These are phyloP conservation scores for Solanum neorickii DNA, from an alignment of 257 asterid species.

Conservation along the genomic window DNA sequence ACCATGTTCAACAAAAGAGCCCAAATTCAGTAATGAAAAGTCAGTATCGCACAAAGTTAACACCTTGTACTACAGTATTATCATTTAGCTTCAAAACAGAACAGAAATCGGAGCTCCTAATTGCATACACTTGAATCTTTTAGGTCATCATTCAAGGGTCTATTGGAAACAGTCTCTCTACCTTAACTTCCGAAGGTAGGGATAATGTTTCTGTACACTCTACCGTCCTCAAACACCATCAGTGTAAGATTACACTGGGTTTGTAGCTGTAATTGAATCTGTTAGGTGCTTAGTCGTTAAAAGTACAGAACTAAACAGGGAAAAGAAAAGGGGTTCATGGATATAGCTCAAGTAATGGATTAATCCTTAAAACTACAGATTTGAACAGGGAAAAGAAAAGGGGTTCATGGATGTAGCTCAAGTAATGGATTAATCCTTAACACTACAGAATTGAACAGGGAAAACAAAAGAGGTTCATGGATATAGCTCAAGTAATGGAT, in stretches of 20 bases:
- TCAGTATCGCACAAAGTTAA: background rate
- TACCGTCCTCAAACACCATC: background rate
- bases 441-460: too few relatives aligned
- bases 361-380: background rate
- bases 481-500: too few relatives aligned
- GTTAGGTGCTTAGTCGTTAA: background rate
- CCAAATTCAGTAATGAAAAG: background rate
- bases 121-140: background rate
- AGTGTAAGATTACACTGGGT: background rate
- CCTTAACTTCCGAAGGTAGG: background rate
- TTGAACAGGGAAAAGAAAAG: background rate
- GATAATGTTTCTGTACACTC: background rate
- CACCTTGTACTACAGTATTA: background rate
- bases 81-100: background rate
- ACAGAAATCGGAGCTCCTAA: background rate
- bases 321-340: background rate
- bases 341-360: background rate
- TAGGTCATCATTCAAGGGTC: background rate
- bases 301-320: background rate
- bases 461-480: too few relatives aligned
- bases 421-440: background rate
- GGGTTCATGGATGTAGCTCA: background rate
- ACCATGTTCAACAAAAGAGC: background rate
- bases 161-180: background rate
- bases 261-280: background rate